A percentile compares a stretch with the other conserved stretches of the same genome.
Evolutionary conservation across 2,329 filamentous ascomycete species (phyloP).

Genomic region (Chrysoporthe puriensis): DNA sequence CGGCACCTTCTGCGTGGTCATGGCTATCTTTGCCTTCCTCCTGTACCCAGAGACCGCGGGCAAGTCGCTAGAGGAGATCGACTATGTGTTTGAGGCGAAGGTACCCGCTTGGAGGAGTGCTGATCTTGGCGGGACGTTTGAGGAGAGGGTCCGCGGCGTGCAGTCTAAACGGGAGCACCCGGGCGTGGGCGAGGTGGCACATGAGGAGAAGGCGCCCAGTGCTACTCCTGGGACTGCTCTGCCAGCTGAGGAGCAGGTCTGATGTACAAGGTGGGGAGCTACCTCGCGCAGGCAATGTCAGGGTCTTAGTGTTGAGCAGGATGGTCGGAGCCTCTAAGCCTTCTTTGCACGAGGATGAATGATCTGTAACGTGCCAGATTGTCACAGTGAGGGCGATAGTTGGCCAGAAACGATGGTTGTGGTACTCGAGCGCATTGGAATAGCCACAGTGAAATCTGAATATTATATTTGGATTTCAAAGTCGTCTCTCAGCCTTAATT

Average conservation of each 20-base stretch:
- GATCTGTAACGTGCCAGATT: too few species aligned
- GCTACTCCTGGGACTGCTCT: neutral
- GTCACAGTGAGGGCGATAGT: too few species aligned
- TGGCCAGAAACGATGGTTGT: too few species aligned
- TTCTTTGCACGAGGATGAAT: too few species aligned
- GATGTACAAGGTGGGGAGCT: neutral
- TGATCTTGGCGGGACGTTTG: constrained; percentile 21
- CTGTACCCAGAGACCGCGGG: constrained; percentile 60
- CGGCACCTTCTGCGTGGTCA: constrained; percentile 53
- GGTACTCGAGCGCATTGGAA: too few species aligned
- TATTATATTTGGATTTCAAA: too few species aligned
- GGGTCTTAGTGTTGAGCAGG: neutral
- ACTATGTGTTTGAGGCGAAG: constrained; percentile 49
- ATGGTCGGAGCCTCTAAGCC: neutral
- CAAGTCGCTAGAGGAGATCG: constrained; percentile 59
- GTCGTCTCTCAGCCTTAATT: too few species aligned
- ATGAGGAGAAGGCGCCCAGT: constrained; percentile 16
- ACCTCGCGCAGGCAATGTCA: neutral
- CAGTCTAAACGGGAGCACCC: constrained; percentile 11
- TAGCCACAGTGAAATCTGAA: too few species aligned
- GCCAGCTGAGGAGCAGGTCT: constrained; percentile 18
- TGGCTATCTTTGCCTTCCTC: constrained; percentile 57
- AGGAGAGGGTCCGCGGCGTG: constrained; percentile 21
- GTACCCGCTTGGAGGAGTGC: constrained; percentile 24
- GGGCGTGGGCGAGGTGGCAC: constrained; percentile 2